Evolutionary conservation across 73 alveolate genomes (phyloP), one percentile per base, ranked within the genome.

Genomic region (Paramecium sonneborni): DNA sequence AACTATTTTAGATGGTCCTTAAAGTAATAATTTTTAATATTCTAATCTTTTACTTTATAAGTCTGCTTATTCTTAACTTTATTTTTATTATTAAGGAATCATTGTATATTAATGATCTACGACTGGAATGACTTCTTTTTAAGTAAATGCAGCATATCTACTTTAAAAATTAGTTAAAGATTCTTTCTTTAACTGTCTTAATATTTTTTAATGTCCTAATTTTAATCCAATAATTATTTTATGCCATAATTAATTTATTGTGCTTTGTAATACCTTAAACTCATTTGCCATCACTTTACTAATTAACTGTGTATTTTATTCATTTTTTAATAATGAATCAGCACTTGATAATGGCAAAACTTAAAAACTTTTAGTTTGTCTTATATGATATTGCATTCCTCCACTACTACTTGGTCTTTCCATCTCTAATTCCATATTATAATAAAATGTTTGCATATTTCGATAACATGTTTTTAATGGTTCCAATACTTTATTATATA

Each of bases 391-490:
- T 43, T 21, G 55, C 62, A 44, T 79, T 3, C 76, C 52, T 18
- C 90, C 90, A 43, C 62, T 30, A 46, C 90, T 79, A 12, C 90
- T 79, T 23, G 90, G 21, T 46, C 90, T 79, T 35, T 79, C 90
- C 35, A 79, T 41, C 24, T 79, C 90, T 14, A 79, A 11, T 37
- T 79, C 90, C 90, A 79, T 79, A 39, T 46, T 79, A 24, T 46
- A 30, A 44, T 41, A 79, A 44, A 79, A 79, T 41, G 44, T 26
- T 46, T 43, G 74, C 90, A 79, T 79, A 6, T 26, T 41, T 44
- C 43, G 20, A 79, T 43, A 46, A 7, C 28, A 21, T 20, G 30
- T 23, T 21, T 44, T 79, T 15, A 79, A 24, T 8, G 90, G 90
- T 30, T 79, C 90, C 44, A 79, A 30, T 10, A 79, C 69, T 34